Evolutionary conservation across 129 eudicot species (phyloP).

Genomic region (Artemisia argyi): DNA sequence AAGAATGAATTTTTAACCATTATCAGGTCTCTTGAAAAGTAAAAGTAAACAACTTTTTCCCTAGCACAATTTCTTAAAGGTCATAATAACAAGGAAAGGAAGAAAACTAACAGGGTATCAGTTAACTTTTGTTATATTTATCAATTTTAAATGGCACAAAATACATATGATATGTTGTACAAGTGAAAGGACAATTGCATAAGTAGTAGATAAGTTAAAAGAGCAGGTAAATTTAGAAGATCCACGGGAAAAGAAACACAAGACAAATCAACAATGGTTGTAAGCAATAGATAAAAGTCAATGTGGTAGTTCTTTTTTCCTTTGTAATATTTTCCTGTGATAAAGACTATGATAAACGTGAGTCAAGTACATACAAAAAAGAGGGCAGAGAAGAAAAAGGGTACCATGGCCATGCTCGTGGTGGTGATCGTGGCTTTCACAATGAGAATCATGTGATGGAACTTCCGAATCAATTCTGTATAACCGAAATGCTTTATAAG

Average conservation of each 20-base stretch:
- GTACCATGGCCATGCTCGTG: slow-evolving; percentile 70
- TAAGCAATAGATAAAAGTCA: background rate
- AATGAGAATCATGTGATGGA: slow-evolving; percentile 52
- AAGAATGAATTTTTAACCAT: background rate
- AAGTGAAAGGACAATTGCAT: background rate
- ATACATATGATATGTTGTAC: background rate
- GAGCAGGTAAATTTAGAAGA: background rate
- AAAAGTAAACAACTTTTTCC: too few species aligned
- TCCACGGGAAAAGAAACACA: background rate
- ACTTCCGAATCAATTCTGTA: slow-evolving; percentile 84
- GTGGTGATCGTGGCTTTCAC: slow-evolving; percentile 50
- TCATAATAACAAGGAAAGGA: too few species aligned
- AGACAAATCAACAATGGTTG: background rate
- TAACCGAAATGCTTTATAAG: slow-evolving; percentile 24
- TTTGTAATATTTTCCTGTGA: background rate
- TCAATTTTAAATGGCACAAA: too few species aligned
- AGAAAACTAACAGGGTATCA: too few species aligned
- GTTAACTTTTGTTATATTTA: too few species aligned
- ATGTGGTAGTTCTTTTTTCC: background rate
- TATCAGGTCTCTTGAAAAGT: too few species aligned
- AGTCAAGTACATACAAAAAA: background rate
- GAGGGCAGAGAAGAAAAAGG: slow-evolving; percentile 4
- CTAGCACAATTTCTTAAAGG: too few species aligned
- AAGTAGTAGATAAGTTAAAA: background rate
- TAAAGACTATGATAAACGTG: background rate